Evolutionary conservation across 345 rosid species (phyloP), one percentile per base, ranked within the genome.

Genomic region (Salix udensis): DNA sequence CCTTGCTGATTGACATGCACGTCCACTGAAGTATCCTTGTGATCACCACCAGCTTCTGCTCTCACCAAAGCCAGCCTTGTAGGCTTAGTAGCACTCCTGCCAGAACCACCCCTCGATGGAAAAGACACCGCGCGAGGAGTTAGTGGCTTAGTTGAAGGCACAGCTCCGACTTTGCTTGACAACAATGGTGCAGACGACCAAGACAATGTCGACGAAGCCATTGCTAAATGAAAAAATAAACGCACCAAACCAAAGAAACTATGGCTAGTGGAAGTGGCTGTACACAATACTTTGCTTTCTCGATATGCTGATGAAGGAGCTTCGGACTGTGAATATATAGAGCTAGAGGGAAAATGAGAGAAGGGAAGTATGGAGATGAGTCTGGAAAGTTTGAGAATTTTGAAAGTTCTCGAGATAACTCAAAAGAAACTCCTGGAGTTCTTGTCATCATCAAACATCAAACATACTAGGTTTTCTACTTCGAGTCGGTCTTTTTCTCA

Each of bases 21-120:
- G 74, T 89, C 95, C 46, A 84, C 80, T 3, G 90, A 81, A 18
- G 84, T 79, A 18, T 87, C 90, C 78, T 82, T 83, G 52, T 71
- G 68, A 8, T 88, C 84, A 7, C 85, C 85, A 18, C 76, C 74
- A 60, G 79, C 81, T 74, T 83, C 74, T 23, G 84, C 91, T 71
- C 88, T 82, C 52, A 86, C 84, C 11, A 60, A 2, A 6, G 76
- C 74, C 64, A 77, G 18, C 67, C 84, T 70, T 7, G 70, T 0
- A 65, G 79, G 42, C 53, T 44, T 68, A 40, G 11, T 14, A 21
- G 24, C 12, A 11, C 46, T 42, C 46, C 0, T 42, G 14, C 46
- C 11, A n/a, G 13, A 10, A 19, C 16, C 1, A 30, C 16, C 24
- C 75, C 40, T 13, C 23, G 75, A 10, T 37, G 67, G 76, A 21